Conservation (phyloP, 179 eudicot species). For the Carnegiea gigantea region DNA sequence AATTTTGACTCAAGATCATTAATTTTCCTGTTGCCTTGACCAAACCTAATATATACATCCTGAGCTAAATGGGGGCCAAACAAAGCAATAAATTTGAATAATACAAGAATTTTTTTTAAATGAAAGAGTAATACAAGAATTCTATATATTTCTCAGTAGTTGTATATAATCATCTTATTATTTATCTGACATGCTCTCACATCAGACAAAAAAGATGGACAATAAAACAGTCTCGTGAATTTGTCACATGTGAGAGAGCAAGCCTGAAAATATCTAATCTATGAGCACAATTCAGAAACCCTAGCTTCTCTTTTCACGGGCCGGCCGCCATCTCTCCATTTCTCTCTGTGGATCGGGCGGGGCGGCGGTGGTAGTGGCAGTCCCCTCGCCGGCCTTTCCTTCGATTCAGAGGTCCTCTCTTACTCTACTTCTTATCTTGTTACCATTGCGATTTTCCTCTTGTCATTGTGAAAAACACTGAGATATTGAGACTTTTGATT, state of each 20-base stretch:
- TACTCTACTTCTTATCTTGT: neutral
- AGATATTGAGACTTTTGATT: neutral
- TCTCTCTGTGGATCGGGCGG: neutral
- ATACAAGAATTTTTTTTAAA: no score
- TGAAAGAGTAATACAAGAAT: no score
- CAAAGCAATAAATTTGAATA: no score
- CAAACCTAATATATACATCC: no score
- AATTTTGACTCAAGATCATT: no score
- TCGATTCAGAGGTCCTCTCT: neutral
- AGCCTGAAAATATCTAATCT: neutral
- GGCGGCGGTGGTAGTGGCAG: neutral
- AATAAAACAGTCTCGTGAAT: neutral
- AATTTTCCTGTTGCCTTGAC: no score
- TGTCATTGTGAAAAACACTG: neutral
- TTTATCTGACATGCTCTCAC: no score
- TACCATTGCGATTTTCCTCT: neutral
- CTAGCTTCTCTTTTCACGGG: neutral
- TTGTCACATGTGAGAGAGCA: neutral
- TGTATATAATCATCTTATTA: no score
- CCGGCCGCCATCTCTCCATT: neutral
- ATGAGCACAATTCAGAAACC: constrained; percentile 1
- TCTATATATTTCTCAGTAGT: no score
- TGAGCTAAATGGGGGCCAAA: no score
- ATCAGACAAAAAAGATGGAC: no score
- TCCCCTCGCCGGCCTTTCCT: neutral